Evolutionary conservation across 495 filamentous ascomycete genomes (phyloP), one percentile per base, ranked within the genome.

Genomic region (Ramalina intermedia): DNA sequence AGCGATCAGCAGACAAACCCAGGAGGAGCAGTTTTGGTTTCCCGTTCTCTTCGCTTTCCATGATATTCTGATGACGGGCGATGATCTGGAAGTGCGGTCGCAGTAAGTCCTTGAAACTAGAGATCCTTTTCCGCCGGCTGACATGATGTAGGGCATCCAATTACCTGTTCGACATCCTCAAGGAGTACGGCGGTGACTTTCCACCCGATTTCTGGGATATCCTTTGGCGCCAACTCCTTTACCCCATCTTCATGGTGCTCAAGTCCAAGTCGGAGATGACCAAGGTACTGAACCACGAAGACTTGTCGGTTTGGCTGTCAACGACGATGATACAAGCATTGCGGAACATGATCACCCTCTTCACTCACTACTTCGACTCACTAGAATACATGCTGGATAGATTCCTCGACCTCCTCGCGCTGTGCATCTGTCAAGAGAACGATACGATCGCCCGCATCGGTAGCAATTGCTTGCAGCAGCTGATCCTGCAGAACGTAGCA

Each of bases 291-390:
- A 95, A 86, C 51, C 88, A 94, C 54, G 91, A 99, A 61, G 88
- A 95, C 56, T 72, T 96, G 17, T 95, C 90, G 1, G 91, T 99
- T n/a, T 99, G 91, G 91, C 73, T 99, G 33, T 95, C 88, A 12
- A 99, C 91, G 0, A 99, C 91, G 17, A 96, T 99, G 88, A 99
- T 99, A 41, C 91, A 99, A 63, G 91, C 91, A 14, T 68, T 99
- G 53, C 79, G 91, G 42, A 96, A 95, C 65, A 94, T 99, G 84
- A 96, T 99, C 57, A 88, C 84, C 0, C 77, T 99, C 21, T 96
- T 99, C 60, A 99, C 91, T 0, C 91, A 99, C 63, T 96, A 96
- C 64, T 99, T 96, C 55, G 87, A 94, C 48, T 75, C 86, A 0
- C 67, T 99, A 23, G 87, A 96, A 62, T 90, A 94, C 61, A 96